Evolutionary conservation across 2,329 filamentous ascomycete species (phyloP).

Genomic region (Escovopsis sp.): DNA sequence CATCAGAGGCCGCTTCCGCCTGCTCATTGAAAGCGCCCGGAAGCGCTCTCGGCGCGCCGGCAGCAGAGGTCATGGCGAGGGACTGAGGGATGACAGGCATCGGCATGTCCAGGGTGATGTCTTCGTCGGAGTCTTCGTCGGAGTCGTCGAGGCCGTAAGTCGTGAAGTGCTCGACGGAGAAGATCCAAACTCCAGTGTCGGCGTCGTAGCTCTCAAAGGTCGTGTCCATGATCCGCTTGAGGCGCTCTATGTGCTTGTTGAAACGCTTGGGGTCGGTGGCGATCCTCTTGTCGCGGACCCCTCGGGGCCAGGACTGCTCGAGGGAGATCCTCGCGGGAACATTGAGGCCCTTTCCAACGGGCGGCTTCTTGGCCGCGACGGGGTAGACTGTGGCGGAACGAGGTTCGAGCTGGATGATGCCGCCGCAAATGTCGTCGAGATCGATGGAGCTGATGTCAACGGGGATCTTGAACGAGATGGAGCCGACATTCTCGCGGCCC

Average conservation of each 20-base stretch:
- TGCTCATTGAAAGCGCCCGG: slow-evolving; percentile 70
- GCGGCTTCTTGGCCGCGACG: slow-evolving; percentile 60
- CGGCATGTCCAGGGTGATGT: slow-evolving; percentile 15
- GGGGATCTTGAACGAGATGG: slow-evolving; percentile 63
- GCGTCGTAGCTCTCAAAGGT: slow-evolving; percentile 68
- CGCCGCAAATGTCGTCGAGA: slow-evolving; percentile 63
- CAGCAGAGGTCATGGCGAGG: slow-evolving; percentile 9
- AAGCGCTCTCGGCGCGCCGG: slow-evolving; percentile 29
- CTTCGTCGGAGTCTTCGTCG: slow-evolving; percentile 53
- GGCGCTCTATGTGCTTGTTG: slow-evolving; percentile 67
- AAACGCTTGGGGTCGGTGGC: slow-evolving; percentile 45
- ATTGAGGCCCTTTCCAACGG: slow-evolving; percentile 76
- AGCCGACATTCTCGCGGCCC: slow-evolving; percentile 67
- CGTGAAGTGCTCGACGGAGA: slow-evolving; percentile 90
- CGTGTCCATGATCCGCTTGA: slow-evolving; percentile 67
- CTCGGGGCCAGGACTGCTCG: slow-evolving; percentile 82
- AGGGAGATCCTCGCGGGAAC: slow-evolving; percentile 79
- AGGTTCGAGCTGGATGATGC: slow-evolving; percentile 59
- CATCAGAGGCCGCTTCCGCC: slow-evolving; percentile 37
- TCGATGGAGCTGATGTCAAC: slow-evolving; percentile 72
- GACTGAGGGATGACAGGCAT: slow-evolving; percentile 6
- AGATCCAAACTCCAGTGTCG: slow-evolving; percentile 74
- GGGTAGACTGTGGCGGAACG: slow-evolving; percentile 83
- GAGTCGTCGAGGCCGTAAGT: slow-evolving; percentile 80
- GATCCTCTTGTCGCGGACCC: slow-evolving; percentile 38